Conservation (phyloP, 2,329 filamentous ascomycete species). For the Phialemonium atrogriseum region DNA sequence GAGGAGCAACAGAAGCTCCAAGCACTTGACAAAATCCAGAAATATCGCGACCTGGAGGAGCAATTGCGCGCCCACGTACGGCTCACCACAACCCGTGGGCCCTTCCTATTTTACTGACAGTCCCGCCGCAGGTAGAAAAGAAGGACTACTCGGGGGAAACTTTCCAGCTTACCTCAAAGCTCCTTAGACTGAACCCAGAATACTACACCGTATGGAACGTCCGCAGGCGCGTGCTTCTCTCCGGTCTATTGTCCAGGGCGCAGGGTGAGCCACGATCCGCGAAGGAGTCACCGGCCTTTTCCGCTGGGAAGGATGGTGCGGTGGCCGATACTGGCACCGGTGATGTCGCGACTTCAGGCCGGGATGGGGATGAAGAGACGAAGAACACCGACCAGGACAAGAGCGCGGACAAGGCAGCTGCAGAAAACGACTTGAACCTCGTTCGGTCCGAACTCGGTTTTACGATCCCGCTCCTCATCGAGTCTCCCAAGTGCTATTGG, state of each 20-base stretch:
- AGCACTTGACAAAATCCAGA: conserved; percentile 66
- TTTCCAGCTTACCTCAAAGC: conserved; percentile 61
- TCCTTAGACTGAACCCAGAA: conserved; percentile 72
- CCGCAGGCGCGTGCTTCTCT: conserved; percentile 63
- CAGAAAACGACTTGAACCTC: conserved; percentile 33
- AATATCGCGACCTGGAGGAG: conserved; percentile 65
- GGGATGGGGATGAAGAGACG: conserved; percentile 24
- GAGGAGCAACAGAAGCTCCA: conserved; percentile 62
- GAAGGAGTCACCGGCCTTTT: conserved; percentile 55
- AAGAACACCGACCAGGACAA: conserved; percentile 19
- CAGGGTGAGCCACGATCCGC: conserved; percentile 44
- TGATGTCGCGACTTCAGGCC: conserved; percentile 39
- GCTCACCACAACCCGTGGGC: conserved; percentile 7
- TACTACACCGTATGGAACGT: conserved; percentile 91
- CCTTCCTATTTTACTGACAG: no score
- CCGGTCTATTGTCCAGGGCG: conserved; percentile 47
- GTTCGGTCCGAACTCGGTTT: conserved; percentile 72
- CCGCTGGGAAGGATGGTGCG: conserved; percentile 16
- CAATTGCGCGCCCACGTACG: conserved; percentile 58
- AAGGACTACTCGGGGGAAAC: conserved; percentile 47
- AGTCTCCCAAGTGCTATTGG: conserved; percentile 97
- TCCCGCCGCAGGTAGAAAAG: no score
- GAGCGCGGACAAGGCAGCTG: conserved; percentile 10
- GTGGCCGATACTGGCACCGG: background rate
- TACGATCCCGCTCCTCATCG: conserved; percentile 72